These are phyloP conservation scores for Apophysomyces variabilis DNA, from an alignment of 371 early-diverging fungal genomes.

Conservation along the genomic window DNA sequence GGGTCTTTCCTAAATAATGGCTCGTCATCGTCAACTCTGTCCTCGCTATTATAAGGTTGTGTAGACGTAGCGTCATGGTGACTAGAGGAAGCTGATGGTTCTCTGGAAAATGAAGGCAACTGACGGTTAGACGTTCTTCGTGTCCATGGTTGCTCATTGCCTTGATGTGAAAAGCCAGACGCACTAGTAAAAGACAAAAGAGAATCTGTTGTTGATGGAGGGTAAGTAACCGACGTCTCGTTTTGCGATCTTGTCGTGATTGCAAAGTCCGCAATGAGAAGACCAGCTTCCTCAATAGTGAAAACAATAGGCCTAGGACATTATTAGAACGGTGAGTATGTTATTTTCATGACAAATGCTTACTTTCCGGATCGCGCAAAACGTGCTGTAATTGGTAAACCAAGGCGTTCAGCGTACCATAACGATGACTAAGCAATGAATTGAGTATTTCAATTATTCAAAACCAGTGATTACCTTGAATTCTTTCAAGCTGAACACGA, in stretches of 20 bases:
- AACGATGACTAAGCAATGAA: slow-evolving; percentile 20
- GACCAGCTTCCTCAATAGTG: slow-evolving; percentile 11
- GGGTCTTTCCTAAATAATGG: neutral
- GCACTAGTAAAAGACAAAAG: neutral
- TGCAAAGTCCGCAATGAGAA: slow-evolving; percentile 26
- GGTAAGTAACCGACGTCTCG: neutral
- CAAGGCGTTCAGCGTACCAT: slow-evolving; percentile 16
- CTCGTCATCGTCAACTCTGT: slow-evolving; percentile 1
- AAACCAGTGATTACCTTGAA: slow-evolving; percentile 16
- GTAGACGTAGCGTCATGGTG: neutral
- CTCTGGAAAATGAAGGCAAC: neutral
- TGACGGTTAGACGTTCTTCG: neutral
- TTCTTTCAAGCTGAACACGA: slow-evolving; percentile 25
- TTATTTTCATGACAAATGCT: slow-evolving; percentile 4
- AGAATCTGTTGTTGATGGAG: neutral
- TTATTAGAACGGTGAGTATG: neutral
- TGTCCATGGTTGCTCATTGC: neutral
- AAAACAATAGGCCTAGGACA: slow-evolving; percentile 19
- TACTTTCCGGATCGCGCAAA: slow-evolving; percentile 28
- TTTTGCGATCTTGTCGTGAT: slow-evolving; percentile 18
- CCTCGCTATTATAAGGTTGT: neutral
- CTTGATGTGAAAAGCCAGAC: slow-evolving; percentile 2
- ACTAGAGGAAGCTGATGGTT: neutral
- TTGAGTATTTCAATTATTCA: neutral
- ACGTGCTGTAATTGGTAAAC: slow-evolving; percentile 11